phyloP scores from a whole-genome alignment of 352 stramenopile genomes.

The Saprolegnia diclina region DNA sequence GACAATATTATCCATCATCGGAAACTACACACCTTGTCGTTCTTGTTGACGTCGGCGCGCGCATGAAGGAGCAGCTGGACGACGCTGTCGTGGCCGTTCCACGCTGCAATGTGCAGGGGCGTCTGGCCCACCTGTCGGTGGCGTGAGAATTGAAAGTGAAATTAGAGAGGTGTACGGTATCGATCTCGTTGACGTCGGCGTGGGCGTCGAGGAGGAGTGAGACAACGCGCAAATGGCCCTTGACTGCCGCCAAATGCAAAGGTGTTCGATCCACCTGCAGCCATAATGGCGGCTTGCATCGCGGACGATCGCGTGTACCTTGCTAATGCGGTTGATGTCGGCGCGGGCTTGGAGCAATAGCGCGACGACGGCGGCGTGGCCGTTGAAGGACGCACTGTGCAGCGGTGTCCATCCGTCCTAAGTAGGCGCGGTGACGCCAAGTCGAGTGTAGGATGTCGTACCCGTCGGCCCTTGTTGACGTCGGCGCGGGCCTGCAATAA shows the following conservation, averaged over 20 bases:
- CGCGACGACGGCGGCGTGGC: not conserved
- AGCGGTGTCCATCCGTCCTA: slow-evolving; percentile 10
- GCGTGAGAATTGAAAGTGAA: not conserved
- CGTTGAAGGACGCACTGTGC: not conserved
- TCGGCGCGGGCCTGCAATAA: not conserved
- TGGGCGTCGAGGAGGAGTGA: not conserved
- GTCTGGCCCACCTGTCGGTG: slow-evolving; percentile 1
- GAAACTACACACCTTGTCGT: not conserved
- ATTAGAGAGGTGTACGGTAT: not conserved
- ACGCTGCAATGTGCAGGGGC: slow-evolving; percentile 1
- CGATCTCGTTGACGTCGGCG: slow-evolving; percentile 8
- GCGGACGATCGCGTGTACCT: too few relatives aligned
- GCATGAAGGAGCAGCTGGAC: not conserved
- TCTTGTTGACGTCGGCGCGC: slow-evolving; percentile 2
- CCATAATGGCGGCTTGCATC: not conserved
- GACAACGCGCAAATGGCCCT: slow-evolving; percentile 3
- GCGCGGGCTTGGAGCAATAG: not conserved
- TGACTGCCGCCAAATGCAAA: slow-evolving; percentile 1
- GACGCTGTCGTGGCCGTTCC: slow-evolving; percentile 12
- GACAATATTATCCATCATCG: slow-evolving; percentile 5
- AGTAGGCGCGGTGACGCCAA: not conserved
- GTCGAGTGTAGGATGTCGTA: not conserved
- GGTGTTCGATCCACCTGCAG: slow-evolving; percentile 1
- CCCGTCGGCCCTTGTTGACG: slow-evolving; percentile 8
- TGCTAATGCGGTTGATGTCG: slow-evolving; percentile 5